Evolutionary conservation across 2,329 filamentous ascomycete species (phyloP), one percentile per base, ranked within the genome.

Genomic region (Pseudocercospora crystallina): DNA sequence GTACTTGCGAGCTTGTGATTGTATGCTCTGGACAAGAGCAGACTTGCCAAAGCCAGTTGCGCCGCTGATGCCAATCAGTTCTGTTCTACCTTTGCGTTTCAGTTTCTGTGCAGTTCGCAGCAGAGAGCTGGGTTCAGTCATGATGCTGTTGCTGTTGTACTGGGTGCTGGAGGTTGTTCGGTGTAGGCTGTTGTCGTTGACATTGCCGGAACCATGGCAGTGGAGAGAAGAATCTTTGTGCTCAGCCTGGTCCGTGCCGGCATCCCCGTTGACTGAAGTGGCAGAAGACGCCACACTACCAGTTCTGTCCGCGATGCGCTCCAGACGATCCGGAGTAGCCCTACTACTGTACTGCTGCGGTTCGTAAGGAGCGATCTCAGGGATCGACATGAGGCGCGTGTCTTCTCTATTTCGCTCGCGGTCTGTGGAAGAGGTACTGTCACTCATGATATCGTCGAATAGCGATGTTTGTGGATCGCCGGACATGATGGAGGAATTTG

Each of bases 31-130:
- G 12, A 85, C 68, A 5, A 85, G 69, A 49, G 81, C 78, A 1
- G 80, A 80, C 62, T 85, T 85, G 12, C 82, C 82, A 31, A 81
- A 72, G 2, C 82, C 82, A 40, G 80, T 75, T 13, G 73, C 70
- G 14, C 82, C 82, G 44, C 71, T 76, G 36, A 85, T 76, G 12
- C 77, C 75, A 38, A 85, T 76, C 4, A 85, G 71, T 61, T 85
- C 82, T 45, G 78, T 82, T 45, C 85, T 83, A 14, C 76, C 76
- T 59, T 72, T 74, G 36, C 74, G 73, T 47, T 77, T 76, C 39
- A 77, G 61, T 58, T 77, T 79, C 37, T 75, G 72, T n/a, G 68
- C 72, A 26, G 69, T 67, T 53, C 76, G 76, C 1, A 68, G 51
- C 4, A 65, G 40, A 1, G 62, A 63, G 35, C 57, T 57, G 2